Evolutionary conservation across 2,329 filamentous ascomycete species (phyloP), one percentile per base, ranked within the genome.

Genomic region (Xylaria sp.): DNA sequence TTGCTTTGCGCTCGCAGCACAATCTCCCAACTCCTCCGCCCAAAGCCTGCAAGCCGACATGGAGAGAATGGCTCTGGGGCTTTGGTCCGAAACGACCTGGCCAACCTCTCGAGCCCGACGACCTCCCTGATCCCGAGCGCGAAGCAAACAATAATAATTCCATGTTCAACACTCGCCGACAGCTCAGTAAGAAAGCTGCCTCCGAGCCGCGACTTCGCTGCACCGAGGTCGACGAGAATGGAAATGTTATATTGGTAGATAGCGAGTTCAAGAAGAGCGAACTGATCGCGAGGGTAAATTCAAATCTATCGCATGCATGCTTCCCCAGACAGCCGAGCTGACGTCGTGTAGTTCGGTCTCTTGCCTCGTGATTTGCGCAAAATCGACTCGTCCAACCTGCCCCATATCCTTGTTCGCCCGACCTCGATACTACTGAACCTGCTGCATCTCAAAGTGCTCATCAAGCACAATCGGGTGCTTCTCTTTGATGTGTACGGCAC

Each of bases 191-290:
- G 52, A 94, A 93, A 75, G 88, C 90, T 2, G 87, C 89, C 30
- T 88, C 93, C 59, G 92, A 97, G 73, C 84, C 92, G 35, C 87
- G 91, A 61, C 79, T 99, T 66, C 84, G 94, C 57, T 99, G 94
- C 72, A 99, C 94, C 0, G 94, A 99, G 74, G 90, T 97, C 61
- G 92, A 97, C 69, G 91, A 92, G 73, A 85, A 90, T 70, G 94
- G 94, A 47, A 89, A 95, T 68, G 92, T 97, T 30, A 95, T 93
- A 18, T 79, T 97, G 59, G 89, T 96, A 18, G 95, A 95, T 71
- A 91, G 92, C 60, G 94, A 97, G 74, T 97, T 97, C 76, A 95
- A 94, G 77, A 99, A 99, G 81, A 94, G 87, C 69, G 94, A 99
- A 77, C 80, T 99, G 52, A 97, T 97, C 74, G 92, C 92, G 56